Evolutionary conservation across 371 early-diverging fungal species (phyloP).

Genomic region (Zychaea mexicana): DNA sequence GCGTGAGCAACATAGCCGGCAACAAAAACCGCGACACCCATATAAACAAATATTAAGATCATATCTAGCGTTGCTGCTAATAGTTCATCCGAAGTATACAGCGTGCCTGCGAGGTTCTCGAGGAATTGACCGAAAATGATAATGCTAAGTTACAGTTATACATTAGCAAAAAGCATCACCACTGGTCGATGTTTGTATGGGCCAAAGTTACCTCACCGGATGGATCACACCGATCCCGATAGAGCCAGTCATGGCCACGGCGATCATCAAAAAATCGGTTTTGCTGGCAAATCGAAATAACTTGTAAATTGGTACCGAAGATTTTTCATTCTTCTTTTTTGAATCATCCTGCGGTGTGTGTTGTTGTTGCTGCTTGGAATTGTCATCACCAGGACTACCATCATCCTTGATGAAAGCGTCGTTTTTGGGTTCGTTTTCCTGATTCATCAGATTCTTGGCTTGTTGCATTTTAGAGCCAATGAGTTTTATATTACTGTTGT

Average conservation of each 20-base stretch:
- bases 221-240: slow-evolving; percentile 30
- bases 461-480: too few relatives aligned
- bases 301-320: slow-evolving; percentile 46
- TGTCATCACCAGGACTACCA: too few relatives aligned
- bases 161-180: neutral
- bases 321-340: slow-evolving; percentile 34
- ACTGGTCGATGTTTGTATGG: neutral
- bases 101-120: slow-evolving; percentile 18
- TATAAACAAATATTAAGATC: slow-evolving; percentile 31
- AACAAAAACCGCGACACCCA: slow-evolving; percentile 26
- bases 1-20: slow-evolving; percentile 25
- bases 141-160: slow-evolving; percentile 6
- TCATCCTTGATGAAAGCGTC: too few relatives aligned
- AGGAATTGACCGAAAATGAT: slow-evolving; percentile 31
- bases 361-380: too few relatives aligned
- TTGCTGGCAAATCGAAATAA: slow-evolving; percentile 73
- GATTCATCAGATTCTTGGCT: too few relatives aligned
- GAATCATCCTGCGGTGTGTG: too few relatives aligned
- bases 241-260: slow-evolving; percentile 20
- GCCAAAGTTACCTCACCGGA: slow-evolving; percentile 8
- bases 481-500: too few relatives aligned
- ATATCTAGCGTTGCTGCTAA: slow-evolving; percentile 15
- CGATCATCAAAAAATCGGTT: slow-evolving; percentile 60
- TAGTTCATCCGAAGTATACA: slow-evolving; percentile 26
- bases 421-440: too few relatives aligned